Evolutionary conservation across 2,329 filamentous ascomycete genomes (phyloP), one percentile per base, ranked within the genome.

Genomic region (Diaporthe caulivora): DNA sequence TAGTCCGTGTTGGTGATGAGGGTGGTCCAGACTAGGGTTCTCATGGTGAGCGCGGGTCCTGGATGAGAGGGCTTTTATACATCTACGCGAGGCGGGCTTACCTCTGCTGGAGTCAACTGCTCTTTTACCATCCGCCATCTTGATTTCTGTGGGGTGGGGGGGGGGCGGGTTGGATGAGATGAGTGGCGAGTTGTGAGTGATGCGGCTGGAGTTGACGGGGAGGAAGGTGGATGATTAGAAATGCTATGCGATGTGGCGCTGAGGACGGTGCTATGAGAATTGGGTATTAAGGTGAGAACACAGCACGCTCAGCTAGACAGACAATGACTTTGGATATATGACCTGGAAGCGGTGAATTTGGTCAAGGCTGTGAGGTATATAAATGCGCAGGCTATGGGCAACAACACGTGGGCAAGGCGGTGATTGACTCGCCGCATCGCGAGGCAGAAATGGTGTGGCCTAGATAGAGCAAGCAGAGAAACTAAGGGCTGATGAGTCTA

Each of bases 1-100:
- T 97, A 97, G 78, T 88, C 87, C 64, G 90, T 91, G 84, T 97
- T 97, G 74, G 95, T 97, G 81, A 98, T 95, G 77, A 97, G 88
- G 15, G 92, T 94, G 37, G 94, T 94, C 94, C 94, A 98, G 81
- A 97, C 94, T 94, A 81, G 18, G 72, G 65, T 49, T 53, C 18
- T 24, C 24, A 5, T 58, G 57, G 65, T 72, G 44, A 72, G 71
- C 60, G 13, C n/a, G 15, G 26, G 24, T 54, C 21, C 40, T 31
- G 13, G 13, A 26, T 29, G 26, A 2, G 51, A 58, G 90, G 90
- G 84, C 96, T 97, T n/a, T n/a, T 74, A 97, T 95, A 95, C 94
- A 94, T 94, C 97, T 80, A 96, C 94, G 93, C 80, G 76, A 34
- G 75, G 70, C 55, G 44, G 13, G 37, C 77, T 67, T 75, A 80